phyloP scores from a whole-genome alignment of 345 rosid species.

The Schrenkiella parvula region DNA sequence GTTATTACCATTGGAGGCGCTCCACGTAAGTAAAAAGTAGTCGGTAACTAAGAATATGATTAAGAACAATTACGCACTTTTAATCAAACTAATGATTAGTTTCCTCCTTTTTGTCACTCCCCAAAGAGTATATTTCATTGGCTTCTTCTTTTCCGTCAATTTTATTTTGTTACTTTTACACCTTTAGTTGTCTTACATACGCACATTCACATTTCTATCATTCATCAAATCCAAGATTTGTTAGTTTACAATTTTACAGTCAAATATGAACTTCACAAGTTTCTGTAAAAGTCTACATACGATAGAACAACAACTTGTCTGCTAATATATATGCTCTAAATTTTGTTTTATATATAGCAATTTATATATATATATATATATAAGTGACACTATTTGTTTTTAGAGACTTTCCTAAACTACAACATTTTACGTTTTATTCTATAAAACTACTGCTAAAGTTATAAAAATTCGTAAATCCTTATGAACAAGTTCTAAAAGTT shows the following conservation, averaged over 20 bases:
- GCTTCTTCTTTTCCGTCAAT: neutral
- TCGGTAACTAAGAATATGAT: constrained; percentile 4
- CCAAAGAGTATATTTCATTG: neutral
- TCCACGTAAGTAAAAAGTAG: constrained; percentile 29
- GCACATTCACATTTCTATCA: neutral
- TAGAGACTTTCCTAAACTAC: no score
- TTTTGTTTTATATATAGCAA: no score
- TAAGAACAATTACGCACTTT: constrained; percentile 28
- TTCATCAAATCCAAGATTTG: no score
- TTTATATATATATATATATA: no score
- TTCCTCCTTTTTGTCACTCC: neutral
- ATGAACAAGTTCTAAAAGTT: no score
- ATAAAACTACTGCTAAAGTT: no score
- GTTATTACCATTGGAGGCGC: constrained; percentile 3
- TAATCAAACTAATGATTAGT: constrained; percentile 17
- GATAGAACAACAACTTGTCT: no score
- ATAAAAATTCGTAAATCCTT: no score
- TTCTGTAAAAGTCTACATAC: no score
- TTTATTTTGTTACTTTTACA: neutral
- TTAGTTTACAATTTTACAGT: neutral
- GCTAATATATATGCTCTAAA: no score
- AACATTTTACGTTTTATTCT: no score
- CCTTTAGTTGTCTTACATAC: neutral
- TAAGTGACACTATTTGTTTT: no score
- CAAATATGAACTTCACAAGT: neutral